Conservation (phyloP, 2,329 filamentous ascomycete species). For the Blastomyces silverae region DNA sequence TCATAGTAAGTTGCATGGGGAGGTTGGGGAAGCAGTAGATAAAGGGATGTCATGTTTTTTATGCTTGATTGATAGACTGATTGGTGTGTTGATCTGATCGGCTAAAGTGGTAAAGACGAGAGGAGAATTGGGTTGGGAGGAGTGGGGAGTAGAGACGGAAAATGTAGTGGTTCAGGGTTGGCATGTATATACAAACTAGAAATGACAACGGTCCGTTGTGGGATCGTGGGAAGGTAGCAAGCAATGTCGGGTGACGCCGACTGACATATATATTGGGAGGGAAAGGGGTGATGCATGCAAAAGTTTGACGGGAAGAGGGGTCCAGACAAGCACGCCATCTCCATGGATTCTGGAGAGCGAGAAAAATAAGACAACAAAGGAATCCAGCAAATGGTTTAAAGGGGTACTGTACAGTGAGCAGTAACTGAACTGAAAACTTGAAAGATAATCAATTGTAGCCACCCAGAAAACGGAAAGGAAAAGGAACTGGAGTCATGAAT, state of each 20-base stretch:
- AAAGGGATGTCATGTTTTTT: background rate
- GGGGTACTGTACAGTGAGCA: background rate
- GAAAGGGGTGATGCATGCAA: background rate
- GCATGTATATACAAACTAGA: background rate
- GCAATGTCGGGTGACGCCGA: background rate
- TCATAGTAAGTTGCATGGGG: background rate
- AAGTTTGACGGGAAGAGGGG: background rate
- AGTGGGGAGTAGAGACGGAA: background rate
- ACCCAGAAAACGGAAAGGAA: background rate
- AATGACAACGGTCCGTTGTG: background rate
- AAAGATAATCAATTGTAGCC: background rate
- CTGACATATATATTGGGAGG: background rate
- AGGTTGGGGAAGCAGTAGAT: background rate
- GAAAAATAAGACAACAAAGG: background rate
- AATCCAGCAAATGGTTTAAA: background rate
- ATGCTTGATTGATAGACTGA: background rate
- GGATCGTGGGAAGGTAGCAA: background rate
- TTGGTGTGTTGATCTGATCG: background rate
- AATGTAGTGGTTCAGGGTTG: background rate
- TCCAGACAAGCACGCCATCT: background rate
- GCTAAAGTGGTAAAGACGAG: background rate
- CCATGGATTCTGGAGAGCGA: background rate
- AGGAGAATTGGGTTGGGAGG: background rate
- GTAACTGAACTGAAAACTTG: background rate
- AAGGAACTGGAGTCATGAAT: background rate